phyloP scores from a whole-genome alignment of 2,329 filamentous ascomycete species.

The Botrytis squamosa region DNA sequence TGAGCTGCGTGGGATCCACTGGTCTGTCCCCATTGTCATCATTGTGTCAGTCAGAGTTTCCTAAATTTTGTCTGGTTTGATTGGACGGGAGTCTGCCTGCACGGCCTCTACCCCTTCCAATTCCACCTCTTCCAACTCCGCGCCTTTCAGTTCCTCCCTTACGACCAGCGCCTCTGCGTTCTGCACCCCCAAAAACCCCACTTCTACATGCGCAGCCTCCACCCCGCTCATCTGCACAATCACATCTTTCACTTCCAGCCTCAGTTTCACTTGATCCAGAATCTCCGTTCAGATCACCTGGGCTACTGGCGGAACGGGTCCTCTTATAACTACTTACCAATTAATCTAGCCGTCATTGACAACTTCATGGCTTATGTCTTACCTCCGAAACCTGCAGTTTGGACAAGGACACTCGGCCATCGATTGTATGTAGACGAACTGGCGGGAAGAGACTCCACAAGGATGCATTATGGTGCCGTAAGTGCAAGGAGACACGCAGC shows the following conservation, averaged over 20 bases:
- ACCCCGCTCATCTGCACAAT: neutral
- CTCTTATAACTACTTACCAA: neutral
- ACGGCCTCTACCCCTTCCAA: neutral
- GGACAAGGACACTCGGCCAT: neutral
- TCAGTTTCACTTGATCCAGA: neutral
- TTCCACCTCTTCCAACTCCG: neutral
- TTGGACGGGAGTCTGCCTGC: neutral
- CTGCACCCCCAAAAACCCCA: neutral
- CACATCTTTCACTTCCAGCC: neutral
- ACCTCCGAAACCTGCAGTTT: neutral
- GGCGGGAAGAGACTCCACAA: neutral
- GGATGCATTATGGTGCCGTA: neutral
- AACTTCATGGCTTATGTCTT: neutral
- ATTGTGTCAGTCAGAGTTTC: neutral
- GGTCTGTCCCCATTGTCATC: neutral
- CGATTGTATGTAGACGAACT: neutral
- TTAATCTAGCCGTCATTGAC: neutral
- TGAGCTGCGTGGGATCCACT: neutral
- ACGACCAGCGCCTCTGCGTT: neutral
- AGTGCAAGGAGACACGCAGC: neutral
- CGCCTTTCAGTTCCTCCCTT: neutral
- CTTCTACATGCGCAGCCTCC: neutral
- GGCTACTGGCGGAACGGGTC: neutral
- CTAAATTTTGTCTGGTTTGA: neutral
- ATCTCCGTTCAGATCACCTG: neutral